Evolutionary conservation across 163 green algal species (phyloP), one percentile per base, ranked within the genome.

Genomic region (Scenedesmus sp.): DNA sequence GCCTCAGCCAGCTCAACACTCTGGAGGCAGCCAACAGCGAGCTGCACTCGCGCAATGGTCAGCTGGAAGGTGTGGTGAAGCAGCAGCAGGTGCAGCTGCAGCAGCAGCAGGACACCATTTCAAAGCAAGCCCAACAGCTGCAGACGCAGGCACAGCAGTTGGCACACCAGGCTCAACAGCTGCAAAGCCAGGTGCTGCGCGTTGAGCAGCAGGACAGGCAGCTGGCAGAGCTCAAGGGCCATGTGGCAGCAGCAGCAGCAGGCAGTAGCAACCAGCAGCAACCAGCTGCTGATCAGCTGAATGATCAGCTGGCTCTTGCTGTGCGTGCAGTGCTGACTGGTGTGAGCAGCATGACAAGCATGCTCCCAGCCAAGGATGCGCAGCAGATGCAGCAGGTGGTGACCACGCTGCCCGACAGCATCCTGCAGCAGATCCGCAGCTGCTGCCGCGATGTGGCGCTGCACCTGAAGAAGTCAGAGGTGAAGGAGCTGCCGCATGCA

Each of bases 361-460:
- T 85, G 81, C 80, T 73, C 16, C 59, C 81, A 15, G 46, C 46
- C 35, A 83, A 83, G 65, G 88, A 88, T 56, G 88, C 81, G 12
- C n/a, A 81, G 70, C 44, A 72, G 53, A 73, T 88, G 68, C 56
- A 83, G 65, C 42, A 70, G 53, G 59, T 88, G 81, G 61, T 85
- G 33, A 42, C 81, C 13, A 59, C 51, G 65, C 81, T 92, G 81
- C 88, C 88, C 16, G 88, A 92, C 46, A 24, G 26, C 33, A 33
- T 92, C 51, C 49, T 92, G 81, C 65, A 89, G 65, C 88, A 92
- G 81, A 42, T 92, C 37, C 81, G 65, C 68, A 76, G 61, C 46
- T 92, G 88, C 81, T 92, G 88, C 79, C 42, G 80, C 7, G 88
- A 92, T 26, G 88, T 89, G 26, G 88, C 88, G 30, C 44, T 92